Evolutionary conservation across 176 grass and related monocot genomes (phyloP), one percentile per base, ranked within the genome.

Genomic region (Triticum monococcum): DNA sequence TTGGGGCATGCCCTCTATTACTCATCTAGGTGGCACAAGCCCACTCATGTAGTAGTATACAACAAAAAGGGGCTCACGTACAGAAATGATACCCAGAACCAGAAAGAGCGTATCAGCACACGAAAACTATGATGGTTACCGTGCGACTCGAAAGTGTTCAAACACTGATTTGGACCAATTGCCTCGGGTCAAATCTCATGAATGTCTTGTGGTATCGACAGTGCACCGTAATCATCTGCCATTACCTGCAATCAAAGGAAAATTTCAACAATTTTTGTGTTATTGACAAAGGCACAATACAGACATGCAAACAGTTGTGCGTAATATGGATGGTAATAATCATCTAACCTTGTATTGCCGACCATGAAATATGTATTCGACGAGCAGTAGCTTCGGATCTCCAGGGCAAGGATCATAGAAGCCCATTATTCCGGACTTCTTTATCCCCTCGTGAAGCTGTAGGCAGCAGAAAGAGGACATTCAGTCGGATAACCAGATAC

Each of bases 361-460:
- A 40, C 90, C 88, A 78, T 87, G 80, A 77, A 90, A 96, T 61
- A 60, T 90, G 70, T 99, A 99, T 52, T 96, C 93, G 32, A 99
- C 88, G 32, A 96, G 76, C 83, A 99, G 87, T 33, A 90, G 82
- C 75, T 94, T 96, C 25, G 90, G 90, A 65, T 92, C 87, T 63
- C 92, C 97, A 76, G 97, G 97, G 63, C 92, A 99, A 48, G 94
- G 97, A 89, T 99, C 97, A 57, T 95, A 99, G 80, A 99, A 96
- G 32, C 97, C 97, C 94, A 99, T 99, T 90, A 99, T 88, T 82
- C 97, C 94, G 20, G 97, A 94, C 84, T 99, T 99, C 71, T 99
- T 99, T 79, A 99, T 99, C 86, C 97, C 94, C 56, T 96, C 85
- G 25, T 96, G 97, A 86, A 99, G 97, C 97, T 99, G 90, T 78